Evolutionary conservation across 768 basidiomycete genomes (phyloP).

Genomic region (Trametes coccinea): DNA sequence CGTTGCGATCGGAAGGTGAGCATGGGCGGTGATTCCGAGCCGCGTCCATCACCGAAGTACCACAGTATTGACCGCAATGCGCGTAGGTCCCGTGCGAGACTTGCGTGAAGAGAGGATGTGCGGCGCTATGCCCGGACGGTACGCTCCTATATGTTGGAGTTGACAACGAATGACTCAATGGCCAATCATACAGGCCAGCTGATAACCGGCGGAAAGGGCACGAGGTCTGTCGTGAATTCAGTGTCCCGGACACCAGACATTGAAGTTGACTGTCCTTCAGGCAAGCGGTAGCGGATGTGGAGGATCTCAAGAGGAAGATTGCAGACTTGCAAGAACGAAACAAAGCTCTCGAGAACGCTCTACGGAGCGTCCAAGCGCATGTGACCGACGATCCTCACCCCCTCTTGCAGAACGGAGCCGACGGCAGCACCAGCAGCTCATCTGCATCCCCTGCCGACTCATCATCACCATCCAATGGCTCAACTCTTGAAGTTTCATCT

Average conservation of each 20-base stretch:
- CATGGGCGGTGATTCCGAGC: neutral
- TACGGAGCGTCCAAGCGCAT: conserved; percentile 49
- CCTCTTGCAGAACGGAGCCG: conserved; percentile 35
- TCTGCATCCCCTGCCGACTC: neutral
- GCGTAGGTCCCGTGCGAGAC: conserved; percentile 74
- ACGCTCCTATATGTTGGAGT: conserved; percentile 1
- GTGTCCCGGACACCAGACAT: no score
- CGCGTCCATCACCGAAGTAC: neutral
- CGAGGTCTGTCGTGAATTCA: conserved; percentile 41
- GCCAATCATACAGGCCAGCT: conserved; percentile 43
- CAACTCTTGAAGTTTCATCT: conserved; percentile 9
- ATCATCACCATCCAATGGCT: neutral
- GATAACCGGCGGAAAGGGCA: conserved; percentile 56
- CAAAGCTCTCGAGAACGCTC: conserved; percentile 60
- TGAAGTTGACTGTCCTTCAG: conserved; percentile 28
- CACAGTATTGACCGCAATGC: neutral
- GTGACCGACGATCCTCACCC: conserved; percentile 54
- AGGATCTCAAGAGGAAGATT: conserved; percentile 68
- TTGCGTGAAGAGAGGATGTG: conserved; percentile 74
- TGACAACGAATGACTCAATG: neutral
- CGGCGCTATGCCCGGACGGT: conserved; percentile 79
- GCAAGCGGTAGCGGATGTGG: conserved; percentile 65
- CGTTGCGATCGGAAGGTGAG: conserved; percentile 36
- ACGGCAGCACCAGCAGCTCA: conserved; percentile 5
- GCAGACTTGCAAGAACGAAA: conserved; percentile 56